These are phyloP conservation scores for Phaseolus coccineus DNA, from an alignment of 331 rosid genomes.

Conservation along the genomic window DNA sequence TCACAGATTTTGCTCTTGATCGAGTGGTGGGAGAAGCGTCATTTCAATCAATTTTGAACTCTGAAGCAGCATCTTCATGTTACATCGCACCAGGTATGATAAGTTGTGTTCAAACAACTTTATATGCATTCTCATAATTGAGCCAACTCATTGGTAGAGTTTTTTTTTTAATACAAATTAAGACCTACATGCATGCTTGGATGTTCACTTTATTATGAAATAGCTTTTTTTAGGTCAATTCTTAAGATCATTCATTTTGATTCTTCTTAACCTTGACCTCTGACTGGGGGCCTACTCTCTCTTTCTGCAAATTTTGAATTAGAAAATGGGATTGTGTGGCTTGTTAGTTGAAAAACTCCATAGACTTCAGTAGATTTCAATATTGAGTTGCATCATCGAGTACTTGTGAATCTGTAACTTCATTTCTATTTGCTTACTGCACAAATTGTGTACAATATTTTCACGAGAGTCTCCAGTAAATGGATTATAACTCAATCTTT, in stretches of 20 bases:
- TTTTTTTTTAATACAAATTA: neutral
- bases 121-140: neutral
- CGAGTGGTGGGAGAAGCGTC: constrained; percentile 81
- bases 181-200: neutral
- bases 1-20: constrained; percentile 85
- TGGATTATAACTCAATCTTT: neutral
- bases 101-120: neutral
- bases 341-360: constrained; percentile 9
- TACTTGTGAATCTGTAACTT: too few relatives aligned
- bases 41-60: constrained; percentile 74
- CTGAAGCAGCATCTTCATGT: constrained; percentile 82
- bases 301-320: neutral
- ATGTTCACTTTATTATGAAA: neutral
- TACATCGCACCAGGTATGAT: constrained; percentile 88
- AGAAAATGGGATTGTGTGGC: neutral
- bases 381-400: too few relatives aligned
- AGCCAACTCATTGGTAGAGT: neutral
- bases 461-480: neutral
- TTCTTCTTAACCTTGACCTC: neutral
- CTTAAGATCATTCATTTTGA: neutral
- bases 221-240: neutral
- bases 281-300: neutral
- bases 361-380: neutral
- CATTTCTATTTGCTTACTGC: too few relatives aligned
- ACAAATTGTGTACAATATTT: too few relatives aligned